These are phyloP conservation scores for Alloteropsis semialata DNA, from an alignment of 176 grass and related monocot species.

Conservation along the genomic window DNA sequence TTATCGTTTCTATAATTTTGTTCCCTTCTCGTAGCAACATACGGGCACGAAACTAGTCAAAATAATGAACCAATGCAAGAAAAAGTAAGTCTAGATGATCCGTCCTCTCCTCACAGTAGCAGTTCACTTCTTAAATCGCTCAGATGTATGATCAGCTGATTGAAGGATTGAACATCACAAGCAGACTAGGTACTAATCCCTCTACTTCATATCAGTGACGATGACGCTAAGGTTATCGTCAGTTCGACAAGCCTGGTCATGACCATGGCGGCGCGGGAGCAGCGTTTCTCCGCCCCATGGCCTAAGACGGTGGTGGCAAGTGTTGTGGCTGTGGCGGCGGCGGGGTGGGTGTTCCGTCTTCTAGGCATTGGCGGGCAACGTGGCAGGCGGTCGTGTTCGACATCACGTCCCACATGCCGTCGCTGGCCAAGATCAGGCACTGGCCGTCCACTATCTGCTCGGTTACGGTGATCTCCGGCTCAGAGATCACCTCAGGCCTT, in stretches of 20 bases:
- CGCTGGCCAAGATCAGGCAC: conserved; percentile 66
- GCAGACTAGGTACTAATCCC: not conserved
- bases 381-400: conserved; percentile 59
- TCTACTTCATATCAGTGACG: conserved; percentile 53
- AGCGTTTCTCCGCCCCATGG: conserved; percentile 26
- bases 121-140: no score
- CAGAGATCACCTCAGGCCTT: conserved; percentile 65
- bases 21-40: no score
- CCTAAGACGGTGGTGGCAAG: no score
- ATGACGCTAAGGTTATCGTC: conserved; percentile 68
- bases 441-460: conserved; percentile 40
- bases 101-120: no score
- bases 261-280: conserved; percentile 41
- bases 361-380: conserved; percentile 64
- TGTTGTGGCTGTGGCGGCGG: no score
- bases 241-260: conserved; percentile 60
- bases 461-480: conserved; percentile 55
- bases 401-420: conserved; percentile 79
- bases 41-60: no score
- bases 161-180: no score
- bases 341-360: conserved; percentile 35
- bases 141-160: no score
- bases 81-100: no score
- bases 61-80: no score
- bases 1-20: no score